Conservation (phyloP, 164 flowering plant genomes). For the Vitis cinerea region DNA sequence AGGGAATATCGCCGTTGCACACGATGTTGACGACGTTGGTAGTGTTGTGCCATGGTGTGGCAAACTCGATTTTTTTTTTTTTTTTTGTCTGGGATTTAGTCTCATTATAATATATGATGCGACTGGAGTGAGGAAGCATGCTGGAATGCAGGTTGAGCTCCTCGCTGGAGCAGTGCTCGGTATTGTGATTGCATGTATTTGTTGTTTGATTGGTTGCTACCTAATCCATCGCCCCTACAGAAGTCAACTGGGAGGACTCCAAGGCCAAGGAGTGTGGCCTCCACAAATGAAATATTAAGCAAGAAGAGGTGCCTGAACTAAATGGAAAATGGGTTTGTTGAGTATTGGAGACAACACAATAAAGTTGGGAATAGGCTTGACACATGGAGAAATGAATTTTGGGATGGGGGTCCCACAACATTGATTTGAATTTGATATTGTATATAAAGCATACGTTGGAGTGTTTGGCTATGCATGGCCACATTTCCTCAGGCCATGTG, state of each 20-base stretch:
- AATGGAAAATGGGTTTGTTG: too few species aligned
- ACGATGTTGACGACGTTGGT: slow-evolving; percentile 85
- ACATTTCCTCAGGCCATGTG: too few species aligned
- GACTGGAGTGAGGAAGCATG: slow-evolving; percentile 87
- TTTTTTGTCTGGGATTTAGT: slow-evolving; percentile 88
- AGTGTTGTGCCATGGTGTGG: slow-evolving; percentile 83
- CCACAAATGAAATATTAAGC: too few species aligned
- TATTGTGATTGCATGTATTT: slow-evolving; percentile 63
- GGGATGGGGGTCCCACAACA: too few species aligned
- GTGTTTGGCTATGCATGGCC: too few species aligned
- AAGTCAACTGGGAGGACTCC: neutral
- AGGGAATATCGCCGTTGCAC: slow-evolving; percentile 94
- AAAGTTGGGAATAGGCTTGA: too few species aligned
- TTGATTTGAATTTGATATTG: too few species aligned
- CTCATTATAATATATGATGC: slow-evolving; percentile 95
- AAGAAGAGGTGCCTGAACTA: too few species aligned
- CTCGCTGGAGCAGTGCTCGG: slow-evolving; percentile 90
- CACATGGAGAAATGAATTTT: too few species aligned
- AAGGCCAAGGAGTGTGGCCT: too few species aligned
- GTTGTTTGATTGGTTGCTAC: slow-evolving; percentile 48
- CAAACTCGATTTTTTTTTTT: slow-evolving; percentile 44
- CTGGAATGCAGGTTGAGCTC: slow-evolving; percentile 93
- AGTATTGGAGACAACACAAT: too few species aligned
- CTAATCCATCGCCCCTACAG: slow-evolving; percentile 14
- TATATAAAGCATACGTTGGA: too few species aligned